A percentile compares a stretch with the other conserved stretches of the same genome.
phyloP scores from a whole-genome alignment of 2,329 filamentous ascomycete genomes.

The Leptodontidium sp. region DNA sequence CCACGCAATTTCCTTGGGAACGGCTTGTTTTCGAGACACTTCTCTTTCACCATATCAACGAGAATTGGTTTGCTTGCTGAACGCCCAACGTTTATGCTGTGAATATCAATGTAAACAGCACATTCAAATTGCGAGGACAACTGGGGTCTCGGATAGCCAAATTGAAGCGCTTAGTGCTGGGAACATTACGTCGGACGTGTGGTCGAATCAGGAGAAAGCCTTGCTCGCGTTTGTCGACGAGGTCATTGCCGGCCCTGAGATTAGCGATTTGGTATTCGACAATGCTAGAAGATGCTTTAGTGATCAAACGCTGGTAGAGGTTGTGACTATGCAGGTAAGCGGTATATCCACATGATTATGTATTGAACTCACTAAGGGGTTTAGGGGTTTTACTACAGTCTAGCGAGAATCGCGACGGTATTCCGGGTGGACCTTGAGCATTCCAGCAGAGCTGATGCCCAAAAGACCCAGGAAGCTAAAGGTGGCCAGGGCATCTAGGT shows the following conservation, averaged over 20 bases:
- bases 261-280: conserved; percentile 35
- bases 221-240: conserved; percentile 37
- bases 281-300: conserved; percentile 35
- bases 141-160: conserved; percentile 33
- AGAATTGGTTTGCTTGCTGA: conserved; percentile 37
- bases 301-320: conserved; percentile 38
- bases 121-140: conserved; percentile 32
- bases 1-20: conserved; percentile 38
- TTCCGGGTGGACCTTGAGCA: conserved; percentile 36
- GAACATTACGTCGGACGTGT: conserved; percentile 32
- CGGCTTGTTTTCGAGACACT: conserved; percentile 39
- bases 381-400: conserved; percentile 36
- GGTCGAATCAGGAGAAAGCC: conserved; percentile 36
- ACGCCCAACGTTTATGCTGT: conserved; percentile 33
- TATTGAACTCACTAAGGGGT: conserved; percentile 19
- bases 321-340: conserved; percentile 40
- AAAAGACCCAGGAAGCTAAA: neutral
- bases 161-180: conserved; percentile 34
- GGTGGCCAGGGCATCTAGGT: conserved; percentile 2
- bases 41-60: conserved; percentile 36
- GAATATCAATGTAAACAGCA: conserved; percentile 41
- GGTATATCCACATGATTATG: neutral
- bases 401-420: conserved; percentile 37
- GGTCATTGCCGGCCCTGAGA: conserved; percentile 36
- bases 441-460: conserved; percentile 9